Evolutionary conservation across 2,329 filamentous ascomycete genomes (phyloP).

Genomic region (Colletotrichum theobromicola): DNA sequence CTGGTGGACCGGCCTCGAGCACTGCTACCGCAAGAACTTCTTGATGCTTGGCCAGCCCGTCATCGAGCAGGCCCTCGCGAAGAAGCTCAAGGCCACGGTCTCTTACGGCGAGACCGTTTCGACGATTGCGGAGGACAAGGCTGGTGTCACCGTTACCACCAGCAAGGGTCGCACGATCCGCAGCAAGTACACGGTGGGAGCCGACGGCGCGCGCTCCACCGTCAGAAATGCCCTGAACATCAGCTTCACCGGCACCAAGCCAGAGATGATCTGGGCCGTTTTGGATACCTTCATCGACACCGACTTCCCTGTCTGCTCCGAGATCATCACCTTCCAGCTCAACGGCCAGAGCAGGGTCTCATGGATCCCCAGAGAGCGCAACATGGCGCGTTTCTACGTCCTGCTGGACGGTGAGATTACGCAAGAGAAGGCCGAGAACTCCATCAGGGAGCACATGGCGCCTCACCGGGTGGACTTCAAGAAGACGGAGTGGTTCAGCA

Average conservation of each 20-base stretch:
- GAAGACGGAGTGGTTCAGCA: constrained; percentile 54
- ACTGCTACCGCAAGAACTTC: constrained; percentile 52
- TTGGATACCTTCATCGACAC: constrained; percentile 55
- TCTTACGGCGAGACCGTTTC: constrained; percentile 42
- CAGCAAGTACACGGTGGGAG: constrained; percentile 52
- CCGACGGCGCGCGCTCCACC: constrained; percentile 56
- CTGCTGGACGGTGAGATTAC: constrained; percentile 51
- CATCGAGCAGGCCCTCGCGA: constrained; percentile 44
- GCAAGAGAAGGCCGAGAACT: constrained; percentile 41
- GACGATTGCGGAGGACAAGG: constrained; percentile 30
- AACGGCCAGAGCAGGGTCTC: constrained; percentile 50
- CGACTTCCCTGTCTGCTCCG: constrained; percentile 48
- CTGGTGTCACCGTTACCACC: constrained; percentile 31
- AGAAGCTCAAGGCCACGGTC: constrained; percentile 35
- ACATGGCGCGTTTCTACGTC: constrained; percentile 52
- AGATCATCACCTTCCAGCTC: constrained; percentile 54
- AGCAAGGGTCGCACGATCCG: constrained; percentile 34
- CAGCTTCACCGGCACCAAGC: constrained; percentile 49
- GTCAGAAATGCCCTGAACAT: constrained; percentile 46
- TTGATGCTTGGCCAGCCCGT: constrained; percentile 56
- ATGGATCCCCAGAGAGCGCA: constrained; percentile 54
- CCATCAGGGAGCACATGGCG: constrained; percentile 48
- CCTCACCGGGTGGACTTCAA: constrained; percentile 47
- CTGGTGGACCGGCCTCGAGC: constrained; percentile 52
- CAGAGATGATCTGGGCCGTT: constrained; percentile 55